Evolutionary conservation across 768 basidiomycete genomes (phyloP).

Genomic region (Tulasnella sp.): DNA sequence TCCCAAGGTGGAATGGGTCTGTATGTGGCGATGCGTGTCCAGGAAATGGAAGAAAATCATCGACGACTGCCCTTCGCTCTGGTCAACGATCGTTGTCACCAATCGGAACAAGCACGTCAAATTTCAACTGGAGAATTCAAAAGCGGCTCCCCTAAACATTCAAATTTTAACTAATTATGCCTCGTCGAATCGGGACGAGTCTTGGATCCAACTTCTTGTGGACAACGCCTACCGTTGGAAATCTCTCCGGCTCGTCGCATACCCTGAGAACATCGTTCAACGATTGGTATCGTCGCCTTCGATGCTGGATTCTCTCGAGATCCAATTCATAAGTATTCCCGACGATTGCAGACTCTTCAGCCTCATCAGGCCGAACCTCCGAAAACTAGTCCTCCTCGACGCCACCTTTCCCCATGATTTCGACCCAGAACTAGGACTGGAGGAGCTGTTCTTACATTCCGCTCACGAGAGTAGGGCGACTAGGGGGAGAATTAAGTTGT

Average conservation of each 20-base stretch:
- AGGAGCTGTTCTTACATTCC: background rate
- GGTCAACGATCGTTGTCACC: background rate
- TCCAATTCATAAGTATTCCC: background rate
- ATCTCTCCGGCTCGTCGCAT: background rate
- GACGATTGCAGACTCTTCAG: background rate
- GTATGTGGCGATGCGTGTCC: background rate
- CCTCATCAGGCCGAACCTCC: background rate
- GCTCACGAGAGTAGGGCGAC: background rate
- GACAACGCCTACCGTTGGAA: background rate
- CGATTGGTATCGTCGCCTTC: background rate
- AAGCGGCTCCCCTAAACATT: background rate
- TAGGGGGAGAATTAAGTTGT: rapidly evolving
- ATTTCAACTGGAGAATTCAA: background rate
- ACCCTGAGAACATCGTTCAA: background rate
- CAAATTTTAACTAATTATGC: background rate
- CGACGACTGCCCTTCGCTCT: background rate
- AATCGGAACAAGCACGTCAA: background rate
- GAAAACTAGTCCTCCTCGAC: background rate
- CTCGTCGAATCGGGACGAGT: background rate
- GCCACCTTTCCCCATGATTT: background rate
- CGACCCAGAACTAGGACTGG: background rate
- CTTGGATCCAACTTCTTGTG: background rate
- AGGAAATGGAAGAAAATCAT: background rate
- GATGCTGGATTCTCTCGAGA: background rate
- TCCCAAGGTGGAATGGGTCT: background rate